A percentile compares a stretch with the other conserved stretches of the same genome.
These are phyloP conservation scores for Neurospora africana DNA, from an alignment of 495 filamentous ascomycete genomes.

Conservation along the genomic window DNA sequence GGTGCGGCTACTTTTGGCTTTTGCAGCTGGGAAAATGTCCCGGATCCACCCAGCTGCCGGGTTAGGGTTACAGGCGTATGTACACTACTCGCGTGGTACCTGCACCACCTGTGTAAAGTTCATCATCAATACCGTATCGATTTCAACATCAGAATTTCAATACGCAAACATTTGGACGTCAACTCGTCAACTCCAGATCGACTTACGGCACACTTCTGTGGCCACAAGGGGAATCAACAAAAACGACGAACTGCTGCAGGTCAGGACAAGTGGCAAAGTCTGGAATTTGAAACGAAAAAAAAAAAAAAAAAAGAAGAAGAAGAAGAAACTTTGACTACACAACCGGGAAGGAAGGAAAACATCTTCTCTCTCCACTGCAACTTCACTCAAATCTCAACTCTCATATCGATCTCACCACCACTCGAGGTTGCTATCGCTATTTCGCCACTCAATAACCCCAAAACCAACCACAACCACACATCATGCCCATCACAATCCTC, in stretches of 20 bases:
- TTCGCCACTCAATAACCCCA: neutral
- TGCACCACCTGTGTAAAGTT: neutral
- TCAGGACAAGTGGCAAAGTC: neutral
- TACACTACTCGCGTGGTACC: neutral
- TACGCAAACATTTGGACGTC: neutral
- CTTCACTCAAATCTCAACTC: neutral
- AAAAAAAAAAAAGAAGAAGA: too few species aligned
- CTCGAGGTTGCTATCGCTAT: neutral
- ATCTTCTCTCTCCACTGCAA: neutral
- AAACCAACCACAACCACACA: neutral
- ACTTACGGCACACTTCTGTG: neutral
- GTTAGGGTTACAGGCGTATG: neutral
- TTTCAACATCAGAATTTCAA: neutral
- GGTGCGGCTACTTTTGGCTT: neutral
- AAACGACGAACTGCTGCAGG: neutral
- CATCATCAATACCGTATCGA: neutral
- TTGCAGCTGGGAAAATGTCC: neutral
- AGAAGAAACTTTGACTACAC: too few species aligned
- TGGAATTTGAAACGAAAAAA: neutral
- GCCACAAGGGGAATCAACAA: neutral
- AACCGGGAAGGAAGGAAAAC: neutral
- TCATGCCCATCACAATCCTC: conserved; percentile 76
- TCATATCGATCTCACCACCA: neutral
- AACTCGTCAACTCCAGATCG: neutral
- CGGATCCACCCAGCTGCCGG: neutral